Conservation (phyloP, 2,329 filamentous ascomycete genomes). For the Colletotrichum sp. region DNA sequence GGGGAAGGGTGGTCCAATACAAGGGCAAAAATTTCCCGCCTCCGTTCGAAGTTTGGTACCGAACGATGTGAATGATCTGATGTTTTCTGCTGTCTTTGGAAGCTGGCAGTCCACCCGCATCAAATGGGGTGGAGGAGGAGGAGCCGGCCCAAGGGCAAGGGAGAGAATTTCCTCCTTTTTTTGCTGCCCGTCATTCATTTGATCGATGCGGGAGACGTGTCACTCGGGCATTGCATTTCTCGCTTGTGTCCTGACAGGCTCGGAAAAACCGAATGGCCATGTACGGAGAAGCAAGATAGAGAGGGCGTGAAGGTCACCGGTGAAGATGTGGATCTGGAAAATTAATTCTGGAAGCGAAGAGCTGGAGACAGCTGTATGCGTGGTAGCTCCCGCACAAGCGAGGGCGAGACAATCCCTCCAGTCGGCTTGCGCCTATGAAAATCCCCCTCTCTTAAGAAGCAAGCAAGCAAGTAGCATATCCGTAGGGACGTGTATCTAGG, state of each 20-base stretch:
- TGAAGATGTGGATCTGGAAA: constrained; percentile 4
- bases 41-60: not conserved
- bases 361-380: not conserved
- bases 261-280: not conserved
- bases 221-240: not conserved
- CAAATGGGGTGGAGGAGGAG: not conserved
- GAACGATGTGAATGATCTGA: not conserved
- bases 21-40: not conserved
- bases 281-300: not conserved
- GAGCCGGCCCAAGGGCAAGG: not conserved
- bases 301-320: not conserved
- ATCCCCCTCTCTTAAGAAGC: not conserved
- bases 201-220: not conserved
- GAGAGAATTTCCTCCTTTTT: not conserved
- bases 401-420: not conserved
- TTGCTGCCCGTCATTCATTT: constrained; percentile 11
- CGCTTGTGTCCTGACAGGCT: not conserved
- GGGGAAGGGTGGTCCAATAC: not conserved
- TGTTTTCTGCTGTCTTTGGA: not conserved
- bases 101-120: not conserved
- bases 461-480: not conserved
- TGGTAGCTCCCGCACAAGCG: not conserved
- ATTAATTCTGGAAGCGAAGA: not conserved
- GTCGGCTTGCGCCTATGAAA: not conserved
- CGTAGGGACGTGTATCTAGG: not conserved